Evolutionary conservation across 257 asterid species (phyloP).

Genomic region (Anisodus tanguticus): DNA sequence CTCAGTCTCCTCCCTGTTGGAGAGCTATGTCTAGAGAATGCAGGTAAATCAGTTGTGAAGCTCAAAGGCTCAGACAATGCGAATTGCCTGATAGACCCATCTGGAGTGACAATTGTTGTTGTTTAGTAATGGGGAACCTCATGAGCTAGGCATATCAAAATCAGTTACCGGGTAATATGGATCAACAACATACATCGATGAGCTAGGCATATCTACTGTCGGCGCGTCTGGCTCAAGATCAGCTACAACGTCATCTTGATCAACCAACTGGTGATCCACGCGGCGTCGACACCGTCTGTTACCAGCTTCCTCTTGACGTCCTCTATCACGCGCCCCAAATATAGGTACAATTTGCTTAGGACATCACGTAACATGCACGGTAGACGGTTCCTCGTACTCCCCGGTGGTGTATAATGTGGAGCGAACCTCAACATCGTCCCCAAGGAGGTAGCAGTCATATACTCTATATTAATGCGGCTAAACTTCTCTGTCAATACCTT

Average conservation of each 20-base stretch:
- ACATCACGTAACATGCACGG: neutral
- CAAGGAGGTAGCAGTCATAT: neutral
- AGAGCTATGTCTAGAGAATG: too few species aligned
- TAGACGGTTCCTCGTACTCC: neutral
- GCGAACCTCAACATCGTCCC: neutral
- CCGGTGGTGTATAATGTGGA: neutral
- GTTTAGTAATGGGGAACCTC: too few species aligned
- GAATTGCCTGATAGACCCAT: too few species aligned
- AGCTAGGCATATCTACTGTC: too few species aligned
- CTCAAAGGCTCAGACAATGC: too few species aligned
- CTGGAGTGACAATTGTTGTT: too few species aligned
- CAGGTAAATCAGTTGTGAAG: too few species aligned
- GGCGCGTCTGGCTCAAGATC: too few species aligned
- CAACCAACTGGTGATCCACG: neutral
- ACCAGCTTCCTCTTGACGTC: neutral
- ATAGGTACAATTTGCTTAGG: neutral
- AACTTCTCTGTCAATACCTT: neutral
- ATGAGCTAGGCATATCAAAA: too few species aligned
- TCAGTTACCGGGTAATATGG: too few species aligned
- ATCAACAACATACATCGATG: too few species aligned
- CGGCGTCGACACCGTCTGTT: neutral
- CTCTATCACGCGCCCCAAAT: neutral
- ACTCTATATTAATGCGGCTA: neutral
- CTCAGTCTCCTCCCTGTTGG: too few species aligned
- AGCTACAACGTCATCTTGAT: neutral